Evolutionary conservation across 495 filamentous ascomycete genomes (phyloP).

Genomic region (Xylaria sp.): DNA sequence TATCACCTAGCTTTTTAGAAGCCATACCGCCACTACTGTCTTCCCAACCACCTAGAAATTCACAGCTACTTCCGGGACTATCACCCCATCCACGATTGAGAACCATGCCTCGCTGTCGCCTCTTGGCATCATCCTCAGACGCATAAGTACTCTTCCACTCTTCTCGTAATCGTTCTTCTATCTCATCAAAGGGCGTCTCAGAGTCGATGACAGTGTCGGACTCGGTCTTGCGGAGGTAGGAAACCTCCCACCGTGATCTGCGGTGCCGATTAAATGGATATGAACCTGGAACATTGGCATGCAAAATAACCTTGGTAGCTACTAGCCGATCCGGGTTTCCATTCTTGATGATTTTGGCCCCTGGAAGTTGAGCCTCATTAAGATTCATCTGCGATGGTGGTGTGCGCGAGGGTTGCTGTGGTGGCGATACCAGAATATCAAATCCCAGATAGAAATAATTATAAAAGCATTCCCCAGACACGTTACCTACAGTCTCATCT

Average conservation of each 20-base stretch:
- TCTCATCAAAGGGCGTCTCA: slow-evolving; percentile 76
- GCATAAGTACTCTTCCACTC: slow-evolving; percentile 73
- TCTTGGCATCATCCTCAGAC: slow-evolving; percentile 65
- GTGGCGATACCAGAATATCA: slow-evolving; percentile 88
- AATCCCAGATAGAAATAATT: slow-evolving; percentile 97
- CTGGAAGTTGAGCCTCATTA: slow-evolving; percentile 32
- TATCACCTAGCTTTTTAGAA: slow-evolving; percentile 55
- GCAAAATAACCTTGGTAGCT: slow-evolving; percentile 87
- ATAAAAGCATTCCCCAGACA: slow-evolving; percentile 83
- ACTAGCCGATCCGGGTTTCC: slow-evolving; percentile 66
- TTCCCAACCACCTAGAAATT: slow-evolving; percentile 90
- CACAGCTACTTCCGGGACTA: slow-evolving; percentile 87
- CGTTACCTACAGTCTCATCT: slow-evolving; percentile 53
- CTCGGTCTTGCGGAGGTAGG: slow-evolving; percentile 53
- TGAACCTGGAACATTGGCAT: slow-evolving; percentile 93
- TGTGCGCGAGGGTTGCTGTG: slow-evolving; percentile 64
- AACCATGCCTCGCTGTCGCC: slow-evolving; percentile 79
- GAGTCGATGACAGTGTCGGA: slow-evolving; percentile 61
- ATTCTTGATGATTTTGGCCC: slow-evolving; percentile 42
- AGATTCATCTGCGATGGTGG: slow-evolving; percentile 63
- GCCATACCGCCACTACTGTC: slow-evolving; percentile 61
- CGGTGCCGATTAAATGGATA: slow-evolving; percentile 97
- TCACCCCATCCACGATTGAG: slow-evolving; percentile 90
- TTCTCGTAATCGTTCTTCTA: slow-evolving; percentile 70
- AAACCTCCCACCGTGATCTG: slow-evolving; percentile 84